These are phyloP conservation scores for Saccharomyces jurei DNA, from an alignment of 805 yeast species.

Conservation along the genomic window DNA sequence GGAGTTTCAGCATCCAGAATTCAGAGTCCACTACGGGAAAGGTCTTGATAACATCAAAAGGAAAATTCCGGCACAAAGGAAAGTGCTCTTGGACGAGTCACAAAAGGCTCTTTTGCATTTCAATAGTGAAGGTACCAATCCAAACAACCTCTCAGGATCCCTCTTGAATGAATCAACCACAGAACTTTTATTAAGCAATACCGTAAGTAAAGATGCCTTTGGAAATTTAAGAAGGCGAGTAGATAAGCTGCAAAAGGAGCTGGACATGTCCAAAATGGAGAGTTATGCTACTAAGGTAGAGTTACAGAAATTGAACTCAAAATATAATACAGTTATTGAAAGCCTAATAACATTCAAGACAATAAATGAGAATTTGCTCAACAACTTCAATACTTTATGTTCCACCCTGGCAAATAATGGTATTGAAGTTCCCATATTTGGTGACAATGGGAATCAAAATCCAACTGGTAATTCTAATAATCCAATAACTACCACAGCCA, in stretches of 20 bases:
- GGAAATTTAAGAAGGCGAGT: slow-evolving; percentile 28
- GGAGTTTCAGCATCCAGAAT: slow-evolving; percentile 93
- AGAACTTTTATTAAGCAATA: slow-evolving; percentile 16
- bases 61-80: slow-evolving; percentile 58
- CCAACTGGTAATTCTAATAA: slow-evolving; percentile 3
- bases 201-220: slow-evolving; percentile 21
- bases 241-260: slow-evolving; percentile 28
- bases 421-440: slow-evolving; percentile 45
- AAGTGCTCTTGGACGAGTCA: slow-evolving; percentile 25
- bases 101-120: neutral
- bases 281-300: slow-evolving; percentile 27
- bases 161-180: slow-evolving; percentile 9
- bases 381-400: slow-evolving; percentile 43
- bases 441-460: slow-evolving; percentile 3
- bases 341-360: slow-evolving; percentile 49
- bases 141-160: slow-evolving; percentile 6
- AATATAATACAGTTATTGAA: slow-evolving; percentile 58
- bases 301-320: slow-evolving; percentile 39
- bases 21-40: slow-evolving; percentile 65
- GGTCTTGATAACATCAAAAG: slow-evolving; percentile 81
- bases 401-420: slow-evolving; percentile 50
- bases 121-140: neutral
- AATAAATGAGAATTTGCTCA: slow-evolving; percentile 48
- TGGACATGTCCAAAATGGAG: slow-evolving; percentile 19
- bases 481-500: neutral